Conservation (phyloP, 495 filamentous ascomycete genomes). For the Haplographium delicatum region DNA sequence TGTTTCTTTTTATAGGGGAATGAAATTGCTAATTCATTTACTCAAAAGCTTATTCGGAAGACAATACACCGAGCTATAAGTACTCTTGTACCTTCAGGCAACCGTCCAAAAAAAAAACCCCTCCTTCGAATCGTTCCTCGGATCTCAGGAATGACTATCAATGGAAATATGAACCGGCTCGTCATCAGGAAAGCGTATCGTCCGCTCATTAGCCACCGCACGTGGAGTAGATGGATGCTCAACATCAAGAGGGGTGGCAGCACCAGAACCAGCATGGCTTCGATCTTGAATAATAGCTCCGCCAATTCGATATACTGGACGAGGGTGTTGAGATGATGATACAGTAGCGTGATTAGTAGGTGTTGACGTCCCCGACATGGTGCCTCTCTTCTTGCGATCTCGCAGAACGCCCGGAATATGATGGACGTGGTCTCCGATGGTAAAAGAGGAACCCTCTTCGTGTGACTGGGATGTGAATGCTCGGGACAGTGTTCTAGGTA, state of each 20-base stretch:
- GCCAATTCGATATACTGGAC: constrained; percentile 47
- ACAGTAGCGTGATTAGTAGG: background rate
- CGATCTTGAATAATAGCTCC: constrained; percentile 35
- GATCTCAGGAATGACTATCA: background rate
- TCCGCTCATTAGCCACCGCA: constrained; percentile 23
- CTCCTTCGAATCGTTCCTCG: background rate
- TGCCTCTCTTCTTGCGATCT: constrained; percentile 8
- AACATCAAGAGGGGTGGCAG: background rate
- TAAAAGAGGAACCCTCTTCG: constrained; percentile 22
- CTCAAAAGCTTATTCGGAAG: no score
- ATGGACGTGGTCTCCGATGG: constrained; percentile 8
- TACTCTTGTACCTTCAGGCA: background rate
- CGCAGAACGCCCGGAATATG: constrained; percentile 11
- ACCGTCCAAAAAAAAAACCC: background rate
- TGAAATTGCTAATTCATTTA: no score
- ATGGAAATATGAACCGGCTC: background rate
- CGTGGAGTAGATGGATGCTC: constrained; percentile 3
- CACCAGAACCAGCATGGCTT: background rate
- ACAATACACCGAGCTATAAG: no score
- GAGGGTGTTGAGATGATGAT: constrained; percentile 11
- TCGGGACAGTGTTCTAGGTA: constrained; percentile 68
- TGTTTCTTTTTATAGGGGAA: no score
- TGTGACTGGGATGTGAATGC: constrained; percentile 30
- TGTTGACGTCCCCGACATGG: constrained; percentile 4
- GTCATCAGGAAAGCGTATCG: constrained; percentile 43